Conservation (phyloP, 1,284 basidiomycete species). For the Cerrena zonata region DNA sequence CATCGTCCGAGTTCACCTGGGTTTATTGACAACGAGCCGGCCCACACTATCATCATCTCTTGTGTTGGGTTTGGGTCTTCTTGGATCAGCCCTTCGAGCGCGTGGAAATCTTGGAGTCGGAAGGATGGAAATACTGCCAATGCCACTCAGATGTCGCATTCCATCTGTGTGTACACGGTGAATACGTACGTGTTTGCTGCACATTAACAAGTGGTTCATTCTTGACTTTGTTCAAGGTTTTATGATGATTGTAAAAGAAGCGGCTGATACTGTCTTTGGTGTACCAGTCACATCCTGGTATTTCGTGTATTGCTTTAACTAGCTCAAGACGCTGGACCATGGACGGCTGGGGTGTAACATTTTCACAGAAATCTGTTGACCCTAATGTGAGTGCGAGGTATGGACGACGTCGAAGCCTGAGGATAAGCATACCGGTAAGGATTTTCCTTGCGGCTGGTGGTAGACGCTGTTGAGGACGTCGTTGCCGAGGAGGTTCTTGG, state of each 20-base stretch:
- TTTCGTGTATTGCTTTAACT: neutral
- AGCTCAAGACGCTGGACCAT: neutral
- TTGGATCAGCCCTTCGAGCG: neutral
- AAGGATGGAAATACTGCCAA: conserved; percentile 6
- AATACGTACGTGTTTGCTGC: neutral
- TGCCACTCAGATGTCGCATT: neutral
- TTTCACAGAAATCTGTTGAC: conserved; percentile 1
- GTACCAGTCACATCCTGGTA: conserved; percentile 2
- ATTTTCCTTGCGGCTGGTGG: neutral
- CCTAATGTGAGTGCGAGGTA: neutral
- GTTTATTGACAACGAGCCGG: neutral
- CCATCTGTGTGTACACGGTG: neutral
- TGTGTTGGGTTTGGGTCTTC: neutral
- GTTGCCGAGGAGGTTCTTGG: neutral
- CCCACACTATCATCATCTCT: neutral
- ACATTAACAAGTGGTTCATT: neutral
- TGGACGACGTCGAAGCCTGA: neutral
- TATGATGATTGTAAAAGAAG: neutral
- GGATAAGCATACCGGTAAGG: neutral
- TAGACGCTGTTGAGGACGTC: neutral
- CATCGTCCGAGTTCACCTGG: neutral
- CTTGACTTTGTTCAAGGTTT: neutral
- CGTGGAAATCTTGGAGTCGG: neutral
- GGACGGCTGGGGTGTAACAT: neutral
- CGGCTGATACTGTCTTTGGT: neutral